Base-by-base conservation (phyloP, 1,139 yeast genomes). In the Blastobotrys persicus region DNA sequence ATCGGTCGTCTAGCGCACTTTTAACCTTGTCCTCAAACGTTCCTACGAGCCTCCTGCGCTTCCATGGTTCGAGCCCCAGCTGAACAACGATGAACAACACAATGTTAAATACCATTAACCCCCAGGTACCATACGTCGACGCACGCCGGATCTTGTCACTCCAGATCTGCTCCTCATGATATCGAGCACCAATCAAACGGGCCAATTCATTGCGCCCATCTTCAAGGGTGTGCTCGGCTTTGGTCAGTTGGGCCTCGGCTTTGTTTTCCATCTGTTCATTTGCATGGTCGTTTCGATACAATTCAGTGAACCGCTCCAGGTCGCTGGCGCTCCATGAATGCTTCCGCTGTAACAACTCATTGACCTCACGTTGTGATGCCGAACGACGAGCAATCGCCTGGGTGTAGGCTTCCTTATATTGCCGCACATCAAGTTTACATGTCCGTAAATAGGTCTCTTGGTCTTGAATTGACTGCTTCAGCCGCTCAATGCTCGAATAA, bases 141-240 rank as follows among this genome's bases (percentile, higher is more conserved):
- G 95, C 89, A 54, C 94, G 77, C 55, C 98, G 74, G 53, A 92
- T 92, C 66, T 91, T 91, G 68, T 94, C 98, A 3, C 96, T 88
- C 98, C 98, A 94, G 3, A 92, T 83, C 68, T 94, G 98, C 62
- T 94, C 99, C 63, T 94, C 98, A 56, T 92, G 96, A 61, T 94
- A 94, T 57, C 98, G 72, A 1, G 92, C 82, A 59, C 91, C 74
- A 32, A 94, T 92, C 59, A 88, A 83, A 54, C 83, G 83, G 4
- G 91, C 83, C 43, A 91, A 70, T 53, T 77, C 79, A 42, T 80
- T 75, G 57, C 86, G 94, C 5, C 85, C 69, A 2, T 82, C 81
- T 53, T 91, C 97, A 35, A 85, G 87, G 47, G 66, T 66, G 17
- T 66, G 68, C 59, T 94, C 98, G 1, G 83, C 76, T 11, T 72